phyloP scores from a whole-genome alignment of 2,329 filamentous ascomycete species.

The Nakataea oryzae region DNA sequence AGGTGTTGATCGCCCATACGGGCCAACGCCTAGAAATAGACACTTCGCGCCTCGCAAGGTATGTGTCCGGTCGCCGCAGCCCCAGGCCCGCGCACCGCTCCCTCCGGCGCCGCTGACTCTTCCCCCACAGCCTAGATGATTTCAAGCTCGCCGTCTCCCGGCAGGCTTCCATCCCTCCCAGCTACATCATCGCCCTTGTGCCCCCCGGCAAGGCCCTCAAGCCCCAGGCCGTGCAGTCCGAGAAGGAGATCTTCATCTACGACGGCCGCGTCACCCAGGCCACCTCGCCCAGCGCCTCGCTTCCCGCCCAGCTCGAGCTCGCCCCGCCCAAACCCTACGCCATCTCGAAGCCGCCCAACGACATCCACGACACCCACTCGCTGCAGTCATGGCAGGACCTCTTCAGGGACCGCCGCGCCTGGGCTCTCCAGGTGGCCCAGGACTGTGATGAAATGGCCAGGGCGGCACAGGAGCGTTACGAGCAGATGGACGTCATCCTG shows the following conservation, averaged over 20 bases:
- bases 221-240: conserved; percentile 65
- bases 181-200: conserved; percentile 82
- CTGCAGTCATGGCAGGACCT: conserved; percentile 81
- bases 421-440: conserved; percentile 63
- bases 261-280: conserved; percentile 66
- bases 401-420: conserved; percentile 69
- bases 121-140: conserved; percentile 58
- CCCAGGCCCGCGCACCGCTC: conserved; percentile 3
- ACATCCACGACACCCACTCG: conserved; percentile 67
- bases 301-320: conserved; percentile 32
- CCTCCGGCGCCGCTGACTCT: conserved; percentile 10
- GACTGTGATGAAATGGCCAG: conserved; percentile 58
- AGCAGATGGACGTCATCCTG: conserved; percentile 66
- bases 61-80: conserved; percentile 21
- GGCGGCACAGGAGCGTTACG: conserved; percentile 53
- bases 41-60: conserved; percentile 65
- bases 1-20: conserved; percentile 86
- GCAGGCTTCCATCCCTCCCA: conserved; percentile 60
- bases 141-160: conserved; percentile 72
- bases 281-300: conserved; percentile 31
- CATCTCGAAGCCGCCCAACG: conserved; percentile 65
- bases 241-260: conserved; percentile 90
- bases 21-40: conserved; percentile 78
- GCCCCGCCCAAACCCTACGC: conserved; percentile 44
- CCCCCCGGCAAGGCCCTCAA: conserved; percentile 76